Percentiles rank a stretch among this genome's conserved stretches.
Evolutionary conservation across 2,329 filamentous ascomycete genomes (phyloP).

Genomic region (Colletotrichum sp.): DNA sequence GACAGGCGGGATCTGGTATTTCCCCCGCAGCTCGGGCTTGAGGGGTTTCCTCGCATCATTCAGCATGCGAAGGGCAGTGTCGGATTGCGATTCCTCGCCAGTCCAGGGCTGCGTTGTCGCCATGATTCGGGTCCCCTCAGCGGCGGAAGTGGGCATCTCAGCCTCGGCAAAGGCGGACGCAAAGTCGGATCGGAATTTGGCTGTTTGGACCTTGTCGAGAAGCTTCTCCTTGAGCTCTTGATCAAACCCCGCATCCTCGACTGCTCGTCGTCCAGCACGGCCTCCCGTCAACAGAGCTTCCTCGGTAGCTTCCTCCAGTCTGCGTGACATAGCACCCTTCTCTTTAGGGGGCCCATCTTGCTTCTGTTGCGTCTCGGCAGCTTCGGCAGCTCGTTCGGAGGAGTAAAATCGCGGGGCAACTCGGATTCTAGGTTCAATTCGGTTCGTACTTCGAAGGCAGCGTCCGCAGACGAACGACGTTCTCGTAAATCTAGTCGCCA

Average conservation of each 20-base stretch:
- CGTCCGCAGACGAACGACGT: neutral
- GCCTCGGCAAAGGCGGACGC: constrained; percentile 53
- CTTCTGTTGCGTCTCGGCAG: neutral
- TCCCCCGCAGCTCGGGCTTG: constrained; percentile 50
- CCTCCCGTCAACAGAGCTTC: constrained; percentile 65
- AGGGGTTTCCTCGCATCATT: constrained; percentile 80
- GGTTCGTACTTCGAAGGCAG: neutral
- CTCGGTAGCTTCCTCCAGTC: constrained; percentile 67
- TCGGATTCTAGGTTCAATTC: neutral
- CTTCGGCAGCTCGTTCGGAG: constrained; percentile 3
- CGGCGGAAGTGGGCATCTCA: constrained; percentile 60
- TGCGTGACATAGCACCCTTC: constrained; percentile 57
- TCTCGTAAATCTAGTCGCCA: constrained; percentile 8
- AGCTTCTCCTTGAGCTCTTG: constrained; percentile 66
- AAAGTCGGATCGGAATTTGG: constrained; percentile 59
- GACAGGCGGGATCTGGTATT: constrained; percentile 50
- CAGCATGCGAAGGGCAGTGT: constrained; percentile 84
- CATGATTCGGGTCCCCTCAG: constrained; percentile 70
- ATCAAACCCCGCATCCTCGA: constrained; percentile 69
- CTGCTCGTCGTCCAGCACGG: constrained; percentile 61
- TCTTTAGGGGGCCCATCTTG: neutral
- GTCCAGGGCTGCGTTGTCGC: constrained; percentile 77
- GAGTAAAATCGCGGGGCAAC: neutral
- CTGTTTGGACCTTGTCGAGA: constrained; percentile 59
- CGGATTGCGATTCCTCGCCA: constrained; percentile 75